Evolutionary conservation across 805 yeast genomes (phyloP), one percentile per base, ranked within the genome.

Genomic region (Monosporozyma unispora): DNA sequence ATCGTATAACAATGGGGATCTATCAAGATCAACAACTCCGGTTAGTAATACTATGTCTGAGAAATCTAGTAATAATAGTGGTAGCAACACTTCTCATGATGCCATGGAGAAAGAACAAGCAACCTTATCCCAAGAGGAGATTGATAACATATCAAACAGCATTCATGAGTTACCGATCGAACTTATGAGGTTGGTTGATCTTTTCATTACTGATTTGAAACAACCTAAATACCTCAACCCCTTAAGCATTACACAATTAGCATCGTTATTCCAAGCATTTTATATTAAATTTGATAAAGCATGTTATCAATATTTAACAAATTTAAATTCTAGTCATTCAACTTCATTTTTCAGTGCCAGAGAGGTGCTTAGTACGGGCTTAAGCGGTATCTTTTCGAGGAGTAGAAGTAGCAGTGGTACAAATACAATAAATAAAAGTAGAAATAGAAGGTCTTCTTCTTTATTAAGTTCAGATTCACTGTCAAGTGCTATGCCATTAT

Each of bases 151-250:
- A 41, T 43, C 56, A 6, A 50, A 44, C 37, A 43, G 50, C 8
- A 55, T 62, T 11, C 45, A 39, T 7, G 55, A 54, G 19, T 50
- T 66, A 28, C 70, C 70, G 7, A 27, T 28, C 3, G 68, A 64
- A 11, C 52, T 64, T 12, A 51, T 59, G 12, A 59, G 51, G 25
- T 41, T 56, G 44, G 57, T 64, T 22, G 65, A 63, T 48, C 18
- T 49, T 8, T 66, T 64, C 50, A 61, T 66, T 21, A 50, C 55
- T 22, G 70, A 64, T 52, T 48, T 66, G 41, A 66, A 64, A 50
- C 66, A 66, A 47, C 70, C 70, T 11, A 66, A 66, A 52, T 66
- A 64, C 47, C 47, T 56, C 21, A 60, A 56, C 29, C 70, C 70
- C 5, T 46, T 66, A 23, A 58, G 52, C 28, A 58, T 61, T 27